Evolutionary conservation across 352 stramenopile species (phyloP).

Genomic region (Globisporangium heterothallicum): DNA sequence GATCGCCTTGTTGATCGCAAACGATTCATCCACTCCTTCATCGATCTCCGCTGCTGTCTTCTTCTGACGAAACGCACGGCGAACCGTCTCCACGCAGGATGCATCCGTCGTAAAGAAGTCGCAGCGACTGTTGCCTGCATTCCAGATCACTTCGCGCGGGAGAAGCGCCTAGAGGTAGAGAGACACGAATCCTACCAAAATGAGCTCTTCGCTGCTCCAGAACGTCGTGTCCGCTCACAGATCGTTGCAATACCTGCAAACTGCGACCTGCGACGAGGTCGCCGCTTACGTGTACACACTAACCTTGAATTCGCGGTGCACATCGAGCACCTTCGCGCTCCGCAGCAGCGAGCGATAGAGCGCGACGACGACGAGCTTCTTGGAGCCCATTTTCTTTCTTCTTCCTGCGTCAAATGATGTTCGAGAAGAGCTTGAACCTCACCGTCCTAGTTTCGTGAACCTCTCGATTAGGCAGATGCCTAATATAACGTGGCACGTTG

Average conservation of each 20-base stretch:
- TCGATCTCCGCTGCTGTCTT: constrained; percentile 14
- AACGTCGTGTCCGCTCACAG: background rate
- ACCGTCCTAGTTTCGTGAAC: background rate
- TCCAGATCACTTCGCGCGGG: constrained; percentile 56
- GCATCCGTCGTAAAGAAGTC: constrained; percentile 57
- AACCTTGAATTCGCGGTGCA: constrained; percentile 57
- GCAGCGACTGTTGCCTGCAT: constrained; percentile 31
- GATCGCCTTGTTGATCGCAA: constrained; percentile 59
- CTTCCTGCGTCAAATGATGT: background rate
- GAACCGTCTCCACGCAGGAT: constrained; percentile 52
- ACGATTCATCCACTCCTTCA: constrained; percentile 50
- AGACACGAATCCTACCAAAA: too few relatives aligned
- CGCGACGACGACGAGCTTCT: constrained; percentile 51
- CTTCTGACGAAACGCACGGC: constrained; percentile 35
- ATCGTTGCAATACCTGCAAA: background rate
- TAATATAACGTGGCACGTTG: background rate
- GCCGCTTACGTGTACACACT: too few relatives aligned
- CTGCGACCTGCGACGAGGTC: background rate
- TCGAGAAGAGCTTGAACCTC: too few relatives aligned
- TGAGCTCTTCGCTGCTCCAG: background rate
- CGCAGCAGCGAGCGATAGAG: constrained; percentile 69
- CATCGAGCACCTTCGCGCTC: constrained; percentile 61
- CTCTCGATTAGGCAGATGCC: background rate
- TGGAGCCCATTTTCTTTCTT: constrained; percentile 28
- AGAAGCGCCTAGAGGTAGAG: constrained; percentile 39